Evolutionary conservation across 768 basidiomycete genomes (phyloP).

Genomic region (Amanita polypyramis): DNA sequence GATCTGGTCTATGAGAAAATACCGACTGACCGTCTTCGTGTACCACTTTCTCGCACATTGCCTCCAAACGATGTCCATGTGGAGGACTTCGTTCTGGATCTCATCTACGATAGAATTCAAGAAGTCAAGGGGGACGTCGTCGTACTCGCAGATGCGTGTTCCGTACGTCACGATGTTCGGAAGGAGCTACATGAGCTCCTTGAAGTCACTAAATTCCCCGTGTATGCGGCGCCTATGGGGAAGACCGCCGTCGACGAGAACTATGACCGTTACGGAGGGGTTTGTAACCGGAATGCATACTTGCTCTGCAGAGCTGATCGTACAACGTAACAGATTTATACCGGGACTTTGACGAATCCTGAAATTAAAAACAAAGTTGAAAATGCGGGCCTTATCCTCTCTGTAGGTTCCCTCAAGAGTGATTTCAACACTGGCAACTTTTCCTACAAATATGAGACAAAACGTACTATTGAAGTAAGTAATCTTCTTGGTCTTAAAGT

Average conservation of each 20-base stretch:
- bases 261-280: conserved; percentile 69
- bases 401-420: conserved; percentile 57
- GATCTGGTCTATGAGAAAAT: conserved; percentile 68
- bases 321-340: conserved; percentile 44
- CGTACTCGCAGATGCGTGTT: conserved; percentile 76
- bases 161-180: conserved; percentile 58
- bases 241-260: conserved; percentile 68
- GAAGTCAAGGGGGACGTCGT: conserved; percentile 58
- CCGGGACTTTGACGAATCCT: conserved; percentile 61
- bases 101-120: conserved; percentile 57
- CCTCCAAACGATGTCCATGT: conserved; percentile 46
- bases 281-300: conserved; percentile 25
- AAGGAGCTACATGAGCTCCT: conserved; percentile 55
- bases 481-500: not conserved
- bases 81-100: conserved; percentile 62
- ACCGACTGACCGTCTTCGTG: conserved; percentile 49
- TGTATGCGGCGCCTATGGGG: conserved; percentile 74
- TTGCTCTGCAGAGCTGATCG: conserved; percentile 2
- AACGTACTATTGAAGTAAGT: conserved; percentile 52
- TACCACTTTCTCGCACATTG: conserved; percentile 38
- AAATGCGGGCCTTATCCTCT: conserved; percentile 62
- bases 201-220: conserved; percentile 56
- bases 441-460: conserved; percentile 56
- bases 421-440: conserved; percentile 91
- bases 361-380: conserved; percentile 65